These are phyloP conservation scores for Elsinoe necatrix DNA, from an alignment of 2,329 filamentous ascomycete species.

Conservation along the genomic window DNA sequence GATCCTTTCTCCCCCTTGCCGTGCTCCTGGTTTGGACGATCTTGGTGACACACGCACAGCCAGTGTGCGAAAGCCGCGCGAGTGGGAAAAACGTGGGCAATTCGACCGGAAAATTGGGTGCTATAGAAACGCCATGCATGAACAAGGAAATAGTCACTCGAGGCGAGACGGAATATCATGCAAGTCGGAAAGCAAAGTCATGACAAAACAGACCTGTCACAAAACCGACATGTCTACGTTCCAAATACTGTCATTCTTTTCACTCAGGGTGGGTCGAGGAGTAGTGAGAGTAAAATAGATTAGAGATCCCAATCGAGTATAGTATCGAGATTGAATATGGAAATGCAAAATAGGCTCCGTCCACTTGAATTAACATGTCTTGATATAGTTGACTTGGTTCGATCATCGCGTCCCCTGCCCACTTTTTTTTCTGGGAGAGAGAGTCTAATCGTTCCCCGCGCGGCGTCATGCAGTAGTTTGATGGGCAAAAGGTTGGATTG, in stretches of 20 bases:
- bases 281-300: conserved; percentile 4
- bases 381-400: not conserved
- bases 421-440: not conserved
- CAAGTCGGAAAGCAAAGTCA: not conserved
- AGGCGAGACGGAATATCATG: not conserved
- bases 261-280: not conserved
- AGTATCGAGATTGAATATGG: not conserved
- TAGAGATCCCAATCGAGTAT: not conserved
- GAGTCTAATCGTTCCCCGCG: not conserved
- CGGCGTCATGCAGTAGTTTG: not conserved
- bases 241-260: not conserved
- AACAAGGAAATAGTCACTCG: not conserved
- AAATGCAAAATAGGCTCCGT: not conserved
- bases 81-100: not conserved
- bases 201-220: not conserved
- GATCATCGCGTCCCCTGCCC: not conserved
- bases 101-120: not conserved
- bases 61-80: not conserved
- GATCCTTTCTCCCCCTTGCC: conserved; percentile 1
- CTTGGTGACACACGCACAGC: not conserved
- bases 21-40: conserved; percentile 9
- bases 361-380: not conserved
- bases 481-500: conserved; percentile 5
- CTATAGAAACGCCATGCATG: not conserved
- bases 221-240: not conserved